These are phyloP conservation scores for Paramecium bursaria DNA, from an alignment of 73 alveolate species.

Conservation along the genomic window DNA sequence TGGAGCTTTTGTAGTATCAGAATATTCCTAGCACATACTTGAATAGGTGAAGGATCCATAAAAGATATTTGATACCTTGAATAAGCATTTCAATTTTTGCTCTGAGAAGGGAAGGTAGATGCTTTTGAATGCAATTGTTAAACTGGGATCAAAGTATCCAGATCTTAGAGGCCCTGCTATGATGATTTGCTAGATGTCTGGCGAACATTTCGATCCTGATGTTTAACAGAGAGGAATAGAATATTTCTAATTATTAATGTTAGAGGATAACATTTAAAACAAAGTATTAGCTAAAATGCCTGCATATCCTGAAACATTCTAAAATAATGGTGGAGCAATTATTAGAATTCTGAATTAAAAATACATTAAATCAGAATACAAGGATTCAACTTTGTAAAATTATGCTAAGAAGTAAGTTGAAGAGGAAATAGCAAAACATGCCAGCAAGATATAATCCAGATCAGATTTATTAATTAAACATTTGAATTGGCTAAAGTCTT, in stretches of 20 bases:
- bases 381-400: constrained; percentile 61
- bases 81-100: constrained; percentile 85
- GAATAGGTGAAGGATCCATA: constrained; percentile 77
- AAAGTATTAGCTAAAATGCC: constrained; percentile 93
- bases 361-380: constrained; percentile 46
- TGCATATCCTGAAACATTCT: constrained; percentile 81
- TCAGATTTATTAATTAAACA: constrained; percentile 37
- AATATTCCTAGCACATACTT: constrained; percentile 84
- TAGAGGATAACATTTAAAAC: constrained; percentile 77
- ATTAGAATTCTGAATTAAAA: constrained; percentile 72
- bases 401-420: constrained; percentile 55
- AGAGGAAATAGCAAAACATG: constrained; percentile 41
- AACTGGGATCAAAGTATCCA: constrained; percentile 82
- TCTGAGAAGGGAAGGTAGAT: constrained; percentile 87
- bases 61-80: constrained; percentile 79
- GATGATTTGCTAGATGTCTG: constrained; percentile 89
- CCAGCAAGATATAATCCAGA: background rate
- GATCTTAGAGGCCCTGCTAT: constrained; percentile 79
- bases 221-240: constrained; percentile 97
- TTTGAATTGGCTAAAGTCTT: constrained; percentile 37
- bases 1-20: constrained; percentile 94
- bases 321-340: constrained; percentile 73
- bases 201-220: constrained; percentile 96
- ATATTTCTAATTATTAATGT: constrained; percentile 84
- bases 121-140: constrained; percentile 90